Conservation (phyloP, 2,329 filamentous ascomycete species). For the Cryoendolithus antarcticus region DNA sequence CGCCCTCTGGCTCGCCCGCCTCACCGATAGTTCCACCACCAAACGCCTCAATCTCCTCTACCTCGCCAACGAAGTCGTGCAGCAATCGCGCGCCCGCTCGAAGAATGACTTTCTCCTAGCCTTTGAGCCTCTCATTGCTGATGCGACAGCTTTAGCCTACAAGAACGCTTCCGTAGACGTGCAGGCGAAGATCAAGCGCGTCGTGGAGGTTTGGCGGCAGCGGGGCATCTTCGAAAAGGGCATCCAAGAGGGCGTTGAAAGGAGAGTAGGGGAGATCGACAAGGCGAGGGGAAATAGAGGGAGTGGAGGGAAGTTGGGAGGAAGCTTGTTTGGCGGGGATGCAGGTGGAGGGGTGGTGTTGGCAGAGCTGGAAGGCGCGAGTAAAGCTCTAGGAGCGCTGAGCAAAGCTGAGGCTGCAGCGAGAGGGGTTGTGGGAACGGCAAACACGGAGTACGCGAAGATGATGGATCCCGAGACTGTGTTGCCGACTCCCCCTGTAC, state of each 20-base stretch:
- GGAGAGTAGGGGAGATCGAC: slow-evolving; percentile 56
- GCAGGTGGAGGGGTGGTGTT: slow-evolving; percentile 45
- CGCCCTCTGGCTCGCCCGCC: slow-evolving; percentile 77
- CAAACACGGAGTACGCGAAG: slow-evolving; percentile 74
- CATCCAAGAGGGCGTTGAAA: slow-evolving; percentile 71
- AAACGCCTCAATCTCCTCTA: slow-evolving; percentile 89
- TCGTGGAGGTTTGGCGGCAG: slow-evolving; percentile 90
- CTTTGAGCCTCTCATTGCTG: slow-evolving; percentile 82
- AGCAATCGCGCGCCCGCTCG: slow-evolving; percentile 84
- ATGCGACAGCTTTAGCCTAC: slow-evolving; percentile 82
- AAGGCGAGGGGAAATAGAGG: slow-evolving; percentile 25
- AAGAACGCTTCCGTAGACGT: slow-evolving; percentile 77
- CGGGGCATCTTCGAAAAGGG: slow-evolving; percentile 69
- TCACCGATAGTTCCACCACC: slow-evolving; percentile 76
- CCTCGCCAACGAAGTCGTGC: slow-evolving; percentile 91
- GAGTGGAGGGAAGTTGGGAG: slow-evolving; percentile 36
- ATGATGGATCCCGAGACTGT: slow-evolving; percentile 58
- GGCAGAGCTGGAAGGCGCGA: slow-evolving; percentile 63
- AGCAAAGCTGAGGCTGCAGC: slow-evolving; percentile 59
- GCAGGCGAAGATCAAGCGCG: slow-evolving; percentile 74
- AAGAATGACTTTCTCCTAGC: slow-evolving; percentile 89
- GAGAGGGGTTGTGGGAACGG: slow-evolving; percentile 54
- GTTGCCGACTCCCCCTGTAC: slow-evolving; percentile 72
- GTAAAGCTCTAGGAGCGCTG: slow-evolving; percentile 59
- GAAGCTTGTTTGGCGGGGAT: slow-evolving; percentile 55